phyloP scores from a whole-genome alignment of 768 basidiomycete species.

The Podaxis sp. region DNA sequence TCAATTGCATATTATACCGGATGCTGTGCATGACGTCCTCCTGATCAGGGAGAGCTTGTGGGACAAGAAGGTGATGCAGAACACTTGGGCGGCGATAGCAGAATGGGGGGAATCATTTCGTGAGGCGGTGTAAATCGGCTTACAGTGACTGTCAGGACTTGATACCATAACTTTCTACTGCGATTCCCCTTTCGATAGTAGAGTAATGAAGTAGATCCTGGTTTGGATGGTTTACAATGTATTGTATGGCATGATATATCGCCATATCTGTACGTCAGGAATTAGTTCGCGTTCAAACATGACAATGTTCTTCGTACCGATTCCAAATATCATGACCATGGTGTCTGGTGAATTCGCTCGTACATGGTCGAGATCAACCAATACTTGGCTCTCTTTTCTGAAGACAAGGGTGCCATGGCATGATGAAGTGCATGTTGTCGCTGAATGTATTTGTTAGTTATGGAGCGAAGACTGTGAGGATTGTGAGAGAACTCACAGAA shows the following conservation, averaged over 20 bases:
- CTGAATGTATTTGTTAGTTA: background rate
- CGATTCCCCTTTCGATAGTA: no score
- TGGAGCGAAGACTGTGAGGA: background rate
- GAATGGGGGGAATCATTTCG: constrained; percentile 23
- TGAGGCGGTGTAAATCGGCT: background rate
- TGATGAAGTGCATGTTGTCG: background rate
- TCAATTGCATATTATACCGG: constrained; percentile 27
- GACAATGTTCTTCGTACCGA: background rate
- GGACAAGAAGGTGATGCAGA: constrained; percentile 32
- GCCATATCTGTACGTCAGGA: background rate
- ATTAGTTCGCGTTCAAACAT: background rate
- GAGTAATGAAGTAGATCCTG: background rate
- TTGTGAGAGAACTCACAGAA: background rate
- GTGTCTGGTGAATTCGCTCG: background rate
- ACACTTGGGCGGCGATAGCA: constrained; percentile 32
- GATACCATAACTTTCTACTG: no score
- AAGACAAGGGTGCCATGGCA: background rate
- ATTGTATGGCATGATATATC: background rate
- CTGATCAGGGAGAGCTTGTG: constrained; percentile 41
- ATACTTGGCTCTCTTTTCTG: background rate
- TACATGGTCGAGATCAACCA: background rate
- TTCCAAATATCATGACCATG: background rate
- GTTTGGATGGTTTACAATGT: background rate
- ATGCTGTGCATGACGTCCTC: constrained; percentile 42
- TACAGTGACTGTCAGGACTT: no score